phyloP scores from a whole-genome alignment of 345 rosid species.

The Eucalyptus cloeziana region DNA sequence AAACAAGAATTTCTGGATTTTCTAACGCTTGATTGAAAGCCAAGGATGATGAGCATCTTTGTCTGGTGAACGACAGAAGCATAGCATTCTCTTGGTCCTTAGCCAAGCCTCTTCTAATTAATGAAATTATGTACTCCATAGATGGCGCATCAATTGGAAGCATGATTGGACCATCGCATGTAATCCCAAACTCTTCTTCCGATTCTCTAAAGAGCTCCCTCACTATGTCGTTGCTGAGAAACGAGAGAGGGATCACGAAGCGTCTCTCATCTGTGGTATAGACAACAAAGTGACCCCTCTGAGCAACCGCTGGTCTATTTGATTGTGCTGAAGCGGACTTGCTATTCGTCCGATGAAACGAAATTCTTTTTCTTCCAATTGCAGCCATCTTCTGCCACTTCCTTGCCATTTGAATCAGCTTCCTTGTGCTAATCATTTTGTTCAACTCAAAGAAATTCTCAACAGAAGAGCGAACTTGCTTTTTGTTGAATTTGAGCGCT shows the following conservation, averaged over 20 bases:
- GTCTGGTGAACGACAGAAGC: neutral
- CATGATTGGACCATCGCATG: neutral
- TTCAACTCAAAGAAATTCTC: neutral
- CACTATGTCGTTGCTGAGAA: neutral
- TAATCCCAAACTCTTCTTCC: slow-evolving; percentile 1
- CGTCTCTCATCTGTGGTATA: neutral
- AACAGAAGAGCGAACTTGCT: neutral
- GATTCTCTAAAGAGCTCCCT: neutral
- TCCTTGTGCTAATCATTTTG: slow-evolving; percentile 4
- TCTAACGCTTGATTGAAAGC: neutral
- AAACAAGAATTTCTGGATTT: neutral
- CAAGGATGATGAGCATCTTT: neutral
- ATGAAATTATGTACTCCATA: slow-evolving; percentile 4
- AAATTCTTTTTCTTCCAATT: neutral
- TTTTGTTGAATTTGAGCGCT: neutral
- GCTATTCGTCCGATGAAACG: neutral
- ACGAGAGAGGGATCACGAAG: slow-evolving; percentile 1
- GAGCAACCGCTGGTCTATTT: neutral
- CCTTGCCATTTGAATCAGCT: neutral
- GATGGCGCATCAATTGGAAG: neutral
- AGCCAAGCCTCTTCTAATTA: neutral
- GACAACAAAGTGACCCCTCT: slow-evolving; percentile 12
- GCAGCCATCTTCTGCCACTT: slow-evolving; percentile 7
- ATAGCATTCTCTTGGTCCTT: slow-evolving; percentile 18
- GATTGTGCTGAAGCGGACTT: neutral